Evolutionary conservation across 305 asterid species (phyloP).

Genomic region (Ajuga reptans): DNA sequence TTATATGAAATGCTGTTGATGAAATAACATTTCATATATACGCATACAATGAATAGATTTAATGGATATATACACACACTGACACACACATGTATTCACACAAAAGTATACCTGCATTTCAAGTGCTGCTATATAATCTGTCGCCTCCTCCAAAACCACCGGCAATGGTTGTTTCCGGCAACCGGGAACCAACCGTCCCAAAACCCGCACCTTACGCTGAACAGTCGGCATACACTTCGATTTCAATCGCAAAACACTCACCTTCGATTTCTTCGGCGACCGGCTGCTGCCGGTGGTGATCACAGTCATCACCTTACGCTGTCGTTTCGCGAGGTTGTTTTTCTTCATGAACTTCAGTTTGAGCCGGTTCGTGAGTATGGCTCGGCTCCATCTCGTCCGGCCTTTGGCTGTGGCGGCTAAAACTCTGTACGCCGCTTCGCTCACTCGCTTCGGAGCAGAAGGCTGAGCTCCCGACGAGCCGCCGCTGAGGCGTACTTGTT

Average conservation of each 20-base stretch:
- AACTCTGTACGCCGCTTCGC: constrained; percentile 75
- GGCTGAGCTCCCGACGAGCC: constrained; percentile 23
- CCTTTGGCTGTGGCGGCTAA: constrained; percentile 85
- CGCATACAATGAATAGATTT: too few relatives aligned
- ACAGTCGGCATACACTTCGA: constrained; percentile 66
- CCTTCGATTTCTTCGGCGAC: constrained; percentile 56
- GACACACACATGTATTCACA: neutral
- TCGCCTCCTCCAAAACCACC: constrained; percentile 79
- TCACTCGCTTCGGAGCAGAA: constrained; percentile 52
- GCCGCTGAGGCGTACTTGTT: constrained; percentile 43
- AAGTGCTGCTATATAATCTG: constrained; percentile 86
- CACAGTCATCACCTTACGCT: constrained; percentile 37
- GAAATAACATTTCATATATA: neutral
- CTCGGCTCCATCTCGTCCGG: constrained; percentile 90
- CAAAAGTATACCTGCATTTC: constrained; percentile 61
- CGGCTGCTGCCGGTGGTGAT: constrained; percentile 40
- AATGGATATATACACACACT: neutral
- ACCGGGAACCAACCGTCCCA: constrained; percentile 84
- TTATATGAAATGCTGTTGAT: neutral
- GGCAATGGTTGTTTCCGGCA: constrained; percentile 89
- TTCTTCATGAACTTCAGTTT: constrained; percentile 78
- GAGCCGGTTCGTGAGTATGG: constrained; percentile 60
- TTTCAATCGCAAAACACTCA: constrained; percentile 49
- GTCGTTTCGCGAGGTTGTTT: constrained; percentile 35
- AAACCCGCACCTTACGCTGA: constrained; percentile 64